These are phyloP conservation scores for Globisporangium nunn DNA, from an alignment of 352 stramenopile species.

Conservation along the genomic window DNA sequence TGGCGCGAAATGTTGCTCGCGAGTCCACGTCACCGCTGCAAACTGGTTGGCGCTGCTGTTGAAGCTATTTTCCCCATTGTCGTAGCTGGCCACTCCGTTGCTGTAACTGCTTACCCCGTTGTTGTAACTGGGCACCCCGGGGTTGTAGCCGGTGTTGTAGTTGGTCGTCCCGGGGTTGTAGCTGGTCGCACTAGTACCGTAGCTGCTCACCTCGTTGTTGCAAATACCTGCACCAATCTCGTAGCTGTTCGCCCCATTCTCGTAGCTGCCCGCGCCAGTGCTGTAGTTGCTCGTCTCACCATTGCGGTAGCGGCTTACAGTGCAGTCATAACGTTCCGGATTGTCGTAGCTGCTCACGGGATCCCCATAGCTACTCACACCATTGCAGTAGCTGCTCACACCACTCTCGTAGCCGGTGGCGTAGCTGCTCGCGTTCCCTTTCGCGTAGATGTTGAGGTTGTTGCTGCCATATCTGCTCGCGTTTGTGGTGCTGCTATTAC, in stretches of 20 bases:
- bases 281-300: constrained; percentile 3
- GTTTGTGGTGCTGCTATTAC: not conserved
- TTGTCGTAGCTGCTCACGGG: not conserved
- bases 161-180: constrained; percentile 1
- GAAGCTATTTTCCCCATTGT: not conserved
- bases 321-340: not conserved
- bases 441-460: too few relatives aligned
- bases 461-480: not conserved
- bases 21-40: constrained; percentile 8
- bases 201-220: constrained; percentile 11
- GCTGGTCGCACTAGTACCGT: not conserved
- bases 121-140: not conserved
- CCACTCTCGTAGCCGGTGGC: not conserved
- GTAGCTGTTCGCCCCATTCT: not conserved
- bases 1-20: constrained; percentile 10
- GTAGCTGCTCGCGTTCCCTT: too few relatives aligned
- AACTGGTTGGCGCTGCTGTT: constrained; percentile 5
- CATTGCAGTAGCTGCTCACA: not conserved
- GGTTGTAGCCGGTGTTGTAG: constrained; percentile 13
- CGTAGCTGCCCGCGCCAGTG: not conserved
- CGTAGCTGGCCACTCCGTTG: not conserved
- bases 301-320: not conserved
- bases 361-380: not conserved
- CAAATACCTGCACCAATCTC: constrained; percentile 11
- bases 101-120: not conserved